Percentiles rank a stretch among this genome's conserved stretches.
phyloP scores from a whole-genome alignment of 495 filamentous ascomycete species.

The Penicillium longicatenatum region DNA sequence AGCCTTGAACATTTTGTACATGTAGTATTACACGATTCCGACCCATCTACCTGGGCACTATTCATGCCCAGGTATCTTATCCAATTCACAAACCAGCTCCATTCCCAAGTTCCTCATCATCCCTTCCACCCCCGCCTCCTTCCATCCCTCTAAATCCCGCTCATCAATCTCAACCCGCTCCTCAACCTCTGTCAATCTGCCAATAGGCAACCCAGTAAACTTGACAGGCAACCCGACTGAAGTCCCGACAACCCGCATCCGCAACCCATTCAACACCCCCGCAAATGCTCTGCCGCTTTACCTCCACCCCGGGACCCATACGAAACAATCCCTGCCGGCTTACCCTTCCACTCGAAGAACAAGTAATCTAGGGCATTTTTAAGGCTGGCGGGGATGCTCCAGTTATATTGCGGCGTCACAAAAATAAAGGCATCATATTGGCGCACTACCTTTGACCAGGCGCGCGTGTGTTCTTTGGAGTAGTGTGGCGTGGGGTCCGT shows the following conservation, averaged over 20 bases:
- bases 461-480: slow-evolving; percentile 45
- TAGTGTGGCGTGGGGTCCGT: slow-evolving; percentile 41
- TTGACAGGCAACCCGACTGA: slow-evolving; percentile 21
- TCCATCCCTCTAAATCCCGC: slow-evolving; percentile 30
- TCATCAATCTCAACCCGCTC: slow-evolving; percentile 24
- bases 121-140: slow-evolving; percentile 24
- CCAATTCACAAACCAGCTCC: slow-evolving; percentile 33
- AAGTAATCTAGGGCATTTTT: slow-evolving; percentile 69
- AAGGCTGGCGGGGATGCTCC: slow-evolving; percentile 53
- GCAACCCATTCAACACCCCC: slow-evolving; percentile 21
- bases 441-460: slow-evolving; percentile 52
- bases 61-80: slow-evolving; percentile 18
- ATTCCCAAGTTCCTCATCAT: slow-evolving; percentile 36
- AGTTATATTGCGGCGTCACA: slow-evolving; percentile 58
- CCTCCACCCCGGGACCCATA: slow-evolving; percentile 56
- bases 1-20: too few species aligned
- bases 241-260: slow-evolving; percentile 29
- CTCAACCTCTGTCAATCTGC: slow-evolving; percentile 18
- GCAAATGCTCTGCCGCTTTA: slow-evolving; percentile 34
- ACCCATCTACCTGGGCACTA: neutral
- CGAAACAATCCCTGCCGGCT: slow-evolving; percentile 56
- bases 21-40: neutral
- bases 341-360: slow-evolving; percentile 59
- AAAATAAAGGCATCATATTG: slow-evolving; percentile 57
- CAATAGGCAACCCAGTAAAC: slow-evolving; percentile 29